phyloP scores from a whole-genome alignment of 805 yeast species.

The Saturnispora dispora region DNA sequence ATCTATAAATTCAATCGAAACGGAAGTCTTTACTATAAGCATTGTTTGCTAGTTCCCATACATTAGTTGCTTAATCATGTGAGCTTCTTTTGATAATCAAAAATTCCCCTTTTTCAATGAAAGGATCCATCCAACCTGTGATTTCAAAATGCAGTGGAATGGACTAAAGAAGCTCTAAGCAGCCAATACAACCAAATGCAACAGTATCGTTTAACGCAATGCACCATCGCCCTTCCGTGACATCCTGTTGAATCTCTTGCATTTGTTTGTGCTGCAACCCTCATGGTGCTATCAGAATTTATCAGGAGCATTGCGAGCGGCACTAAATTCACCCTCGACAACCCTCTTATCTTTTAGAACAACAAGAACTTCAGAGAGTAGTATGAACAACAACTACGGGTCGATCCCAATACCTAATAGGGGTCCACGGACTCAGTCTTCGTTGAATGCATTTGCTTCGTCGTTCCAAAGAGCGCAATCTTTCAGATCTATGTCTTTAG shows the following conservation, averaged over 20 bases:
- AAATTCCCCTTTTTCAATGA: too few species aligned
- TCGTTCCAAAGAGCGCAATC: constrained; percentile 76
- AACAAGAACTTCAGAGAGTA: background rate
- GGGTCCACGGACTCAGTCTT: constrained; percentile 4
- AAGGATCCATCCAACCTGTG: too few species aligned
- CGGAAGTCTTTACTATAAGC: too few species aligned
- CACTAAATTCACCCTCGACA: background rate
- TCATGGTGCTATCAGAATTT: background rate
- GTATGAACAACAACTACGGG: constrained; percentile 4
- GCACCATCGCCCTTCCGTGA: background rate
- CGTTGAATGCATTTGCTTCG: constrained; percentile 63
- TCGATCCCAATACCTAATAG: constrained; percentile 23
- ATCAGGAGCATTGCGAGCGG: background rate
- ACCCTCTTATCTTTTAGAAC: background rate
- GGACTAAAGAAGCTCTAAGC: too few species aligned
- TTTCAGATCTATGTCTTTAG: constrained; percentile 43
- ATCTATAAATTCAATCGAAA: too few species aligned
- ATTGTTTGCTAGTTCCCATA: too few species aligned
- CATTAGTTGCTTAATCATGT: too few species aligned
- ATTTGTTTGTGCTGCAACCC: background rate
- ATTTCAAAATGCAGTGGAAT: too few species aligned
- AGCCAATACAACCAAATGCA: background rate
- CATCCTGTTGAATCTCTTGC: background rate
- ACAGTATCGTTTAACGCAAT: background rate
- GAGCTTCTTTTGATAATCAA: too few species aligned